Percentiles rank a stretch among this genome's conserved stretches.
These are phyloP conservation scores for Platanthera guangdongensis DNA, from an alignment of 106 monocot species.

Conservation along the genomic window DNA sequence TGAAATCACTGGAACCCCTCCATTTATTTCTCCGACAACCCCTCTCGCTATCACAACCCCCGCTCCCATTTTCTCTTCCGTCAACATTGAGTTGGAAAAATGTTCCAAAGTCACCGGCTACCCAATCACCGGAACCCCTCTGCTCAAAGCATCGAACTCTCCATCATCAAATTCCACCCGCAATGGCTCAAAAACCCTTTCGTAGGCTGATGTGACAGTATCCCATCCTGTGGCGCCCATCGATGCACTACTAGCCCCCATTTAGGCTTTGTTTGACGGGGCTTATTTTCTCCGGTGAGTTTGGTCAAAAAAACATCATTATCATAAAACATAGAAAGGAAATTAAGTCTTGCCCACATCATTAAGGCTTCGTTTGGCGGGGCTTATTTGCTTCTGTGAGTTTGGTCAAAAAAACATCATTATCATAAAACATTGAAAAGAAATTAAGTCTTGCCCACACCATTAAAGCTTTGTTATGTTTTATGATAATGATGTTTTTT, in stretches of 20 bases:
- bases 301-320: too few relatives aligned
- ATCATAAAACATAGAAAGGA: too few relatives aligned
- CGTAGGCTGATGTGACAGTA: constrained; percentile 23
- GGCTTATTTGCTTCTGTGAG: too few relatives aligned
- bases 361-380: too few relatives aligned
- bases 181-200: constrained; percentile 46
- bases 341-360: too few relatives aligned
- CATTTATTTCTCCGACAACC: background rate
- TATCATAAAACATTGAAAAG: too few relatives aligned
- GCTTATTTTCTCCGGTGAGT: too few relatives aligned
- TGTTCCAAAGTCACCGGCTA: constrained; percentile 35
- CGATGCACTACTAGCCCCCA: constrained; percentile 16
- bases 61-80: constrained; percentile 26
- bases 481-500: too few relatives aligned
- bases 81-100: constrained; percentile 26
- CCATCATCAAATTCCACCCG: constrained; percentile 65
- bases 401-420: too few relatives aligned
- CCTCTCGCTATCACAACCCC: constrained; percentile 23
- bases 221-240: constrained; percentile 43
- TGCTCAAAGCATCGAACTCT: constrained; percentile 16
- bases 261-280: too few relatives aligned
- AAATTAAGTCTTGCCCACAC: too few relatives aligned
- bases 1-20: background rate
- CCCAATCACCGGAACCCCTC: constrained; percentile 30
- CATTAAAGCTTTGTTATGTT: too few relatives aligned